phyloP scores from a whole-genome alignment of 768 basidiomycete species.

The Suillus decipiens region DNA sequence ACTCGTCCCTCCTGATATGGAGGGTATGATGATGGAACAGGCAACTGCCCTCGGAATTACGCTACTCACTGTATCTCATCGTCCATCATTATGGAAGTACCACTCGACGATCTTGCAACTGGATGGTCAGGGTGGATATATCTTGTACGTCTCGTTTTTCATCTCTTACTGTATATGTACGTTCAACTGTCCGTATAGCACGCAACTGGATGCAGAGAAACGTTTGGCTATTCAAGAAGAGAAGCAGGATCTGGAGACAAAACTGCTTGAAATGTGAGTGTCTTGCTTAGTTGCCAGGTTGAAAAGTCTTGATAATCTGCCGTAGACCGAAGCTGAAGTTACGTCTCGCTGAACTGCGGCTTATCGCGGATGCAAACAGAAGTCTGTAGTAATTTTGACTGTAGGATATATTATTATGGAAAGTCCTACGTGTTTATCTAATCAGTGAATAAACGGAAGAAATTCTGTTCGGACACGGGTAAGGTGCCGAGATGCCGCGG shows the following conservation, averaged over 20 bases:
- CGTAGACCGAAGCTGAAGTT: conserved; percentile 79
- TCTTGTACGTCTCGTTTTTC: conserved; percentile 65
- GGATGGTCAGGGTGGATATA: conserved; percentile 93
- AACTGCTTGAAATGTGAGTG: conserved; percentile 83
- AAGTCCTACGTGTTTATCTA: not conserved
- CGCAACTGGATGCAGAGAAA: conserved; percentile 86
- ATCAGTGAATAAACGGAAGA: not conserved
- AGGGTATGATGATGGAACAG: conserved; percentile 93
- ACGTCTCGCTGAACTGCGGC: conserved; percentile 66
- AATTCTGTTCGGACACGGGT: not conserved
- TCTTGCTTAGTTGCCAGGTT: conserved; percentile 1
- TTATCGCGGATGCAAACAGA: conserved; percentile 33
- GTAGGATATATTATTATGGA: not conserved
- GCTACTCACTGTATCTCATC: conserved; percentile 91
- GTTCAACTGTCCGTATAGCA: conserved; percentile 46
- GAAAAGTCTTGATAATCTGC: conserved; percentile 7
- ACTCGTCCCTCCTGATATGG: conserved; percentile 89
- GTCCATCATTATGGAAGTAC: conserved; percentile 92
- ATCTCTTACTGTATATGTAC: not conserved
- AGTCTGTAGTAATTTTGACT: conserved; percentile 5
- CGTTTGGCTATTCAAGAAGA: conserved; percentile 91
- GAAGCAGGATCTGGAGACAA: conserved; percentile 85
- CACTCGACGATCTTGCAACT: conserved; percentile 88
- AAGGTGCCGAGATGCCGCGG: conserved; percentile 18
- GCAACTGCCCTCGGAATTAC: conserved; percentile 89